These are phyloP conservation scores for Russula ochroleuca DNA, from an alignment of 768 basidiomycete genomes.

Conservation along the genomic window DNA sequence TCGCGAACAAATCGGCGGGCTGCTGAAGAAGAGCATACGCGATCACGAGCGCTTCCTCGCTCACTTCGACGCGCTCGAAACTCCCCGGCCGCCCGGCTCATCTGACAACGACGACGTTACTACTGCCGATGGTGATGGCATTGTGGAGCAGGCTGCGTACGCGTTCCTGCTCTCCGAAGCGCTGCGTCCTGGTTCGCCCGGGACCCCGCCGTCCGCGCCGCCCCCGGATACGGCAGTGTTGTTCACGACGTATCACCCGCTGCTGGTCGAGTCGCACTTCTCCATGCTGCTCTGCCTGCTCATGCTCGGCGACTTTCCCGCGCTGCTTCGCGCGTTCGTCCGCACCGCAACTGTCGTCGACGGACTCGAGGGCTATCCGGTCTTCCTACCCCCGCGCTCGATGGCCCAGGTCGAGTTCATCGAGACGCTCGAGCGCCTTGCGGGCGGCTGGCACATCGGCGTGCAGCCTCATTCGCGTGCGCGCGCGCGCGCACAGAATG, in stretches of 20 bases:
- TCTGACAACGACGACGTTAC: neutral
- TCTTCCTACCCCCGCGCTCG: constrained; percentile 81
- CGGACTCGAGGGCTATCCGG: constrained; percentile 81
- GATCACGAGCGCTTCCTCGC: constrained; percentile 82
- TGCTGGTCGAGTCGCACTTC: constrained; percentile 84
- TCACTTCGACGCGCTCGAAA: constrained; percentile 75
- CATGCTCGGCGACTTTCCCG: constrained; percentile 70
- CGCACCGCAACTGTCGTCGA: constrained; percentile 68
- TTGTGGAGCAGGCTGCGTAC: constrained; percentile 55
- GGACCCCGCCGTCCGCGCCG: constrained; percentile 31
- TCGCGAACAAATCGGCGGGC: constrained; percentile 53
- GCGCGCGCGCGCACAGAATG: constrained; percentile 29
- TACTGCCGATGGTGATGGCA: constrained; percentile 31
- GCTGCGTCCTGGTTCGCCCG: constrained; percentile 57
- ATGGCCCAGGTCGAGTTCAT: constrained; percentile 90
- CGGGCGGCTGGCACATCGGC: constrained; percentile 40
- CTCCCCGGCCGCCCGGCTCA: constrained; percentile 28
- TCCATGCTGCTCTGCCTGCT: constrained; percentile 69
- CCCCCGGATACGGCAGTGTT: constrained; percentile 50
- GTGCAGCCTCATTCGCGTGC: constrained; percentile 49
- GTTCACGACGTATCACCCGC: constrained; percentile 87
- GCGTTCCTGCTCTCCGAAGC: constrained; percentile 68
- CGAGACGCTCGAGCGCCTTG: constrained; percentile 78
- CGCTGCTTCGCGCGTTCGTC: constrained; percentile 59
- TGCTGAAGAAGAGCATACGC: constrained; percentile 70